Percentiles rank a stretch among this genome's conserved stretches.
Conservation (phyloP, 768 basidiomycete genomes). For the Tulasnella sp. region DNA sequence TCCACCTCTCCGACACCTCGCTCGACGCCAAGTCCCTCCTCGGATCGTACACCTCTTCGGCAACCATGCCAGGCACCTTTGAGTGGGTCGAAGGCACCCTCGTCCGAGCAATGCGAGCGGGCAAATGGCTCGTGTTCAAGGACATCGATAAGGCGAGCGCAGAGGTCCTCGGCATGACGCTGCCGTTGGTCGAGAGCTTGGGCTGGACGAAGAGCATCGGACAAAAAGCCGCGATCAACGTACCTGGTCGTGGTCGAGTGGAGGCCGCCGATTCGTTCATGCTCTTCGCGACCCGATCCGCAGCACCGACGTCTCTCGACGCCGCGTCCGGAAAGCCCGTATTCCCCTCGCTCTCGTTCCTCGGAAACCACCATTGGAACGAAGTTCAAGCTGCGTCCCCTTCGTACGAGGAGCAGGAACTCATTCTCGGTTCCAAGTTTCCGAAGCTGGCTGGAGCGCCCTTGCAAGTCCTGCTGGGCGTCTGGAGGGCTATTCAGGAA, state of each 20-base stretch:
- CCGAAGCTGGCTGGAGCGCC: conserved; percentile 52
- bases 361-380: conserved; percentile 78
- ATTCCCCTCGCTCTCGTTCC: conserved; percentile 64
- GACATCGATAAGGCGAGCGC: conserved; percentile 87
- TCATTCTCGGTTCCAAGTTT: conserved; percentile 67
- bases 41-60: conserved; percentile 88
- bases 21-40: conserved; percentile 57
- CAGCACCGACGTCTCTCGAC: conserved; percentile 35
- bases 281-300: conserved; percentile 83
- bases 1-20: conserved; percentile 93
- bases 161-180: conserved; percentile 83
- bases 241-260: conserved; percentile 70
- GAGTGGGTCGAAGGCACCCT: conserved; percentile 96
- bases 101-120: conserved; percentile 81
- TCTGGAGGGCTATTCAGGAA: conserved; percentile 63
- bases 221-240: conserved; percentile 57
- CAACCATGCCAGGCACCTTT: conserved; percentile 76
- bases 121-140: conserved; percentile 88
- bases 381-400: conserved; percentile 65
- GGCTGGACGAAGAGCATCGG: conserved; percentile 71
- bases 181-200: conserved; percentile 70
- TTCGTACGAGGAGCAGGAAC: conserved; percentile 58
- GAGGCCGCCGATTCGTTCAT: conserved; percentile 72
- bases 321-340: conserved; percentile 33
- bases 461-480: conserved; percentile 50